phyloP scores from a whole-genome alignment of 176 grass and related monocot species.

The Puccinellia tenuiflora region DNA sequence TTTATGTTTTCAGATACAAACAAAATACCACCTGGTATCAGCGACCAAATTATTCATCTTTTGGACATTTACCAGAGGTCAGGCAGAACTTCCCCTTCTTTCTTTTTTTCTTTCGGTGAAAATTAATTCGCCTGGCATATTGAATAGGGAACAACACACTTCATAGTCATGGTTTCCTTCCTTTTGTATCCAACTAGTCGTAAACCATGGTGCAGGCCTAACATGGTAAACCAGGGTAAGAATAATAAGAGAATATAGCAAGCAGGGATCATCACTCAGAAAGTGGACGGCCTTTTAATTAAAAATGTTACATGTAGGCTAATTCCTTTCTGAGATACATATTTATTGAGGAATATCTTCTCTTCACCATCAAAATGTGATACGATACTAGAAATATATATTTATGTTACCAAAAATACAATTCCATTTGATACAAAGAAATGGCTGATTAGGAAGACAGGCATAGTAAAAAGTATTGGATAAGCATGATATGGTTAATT shows the following conservation, averaged over 20 bases:
- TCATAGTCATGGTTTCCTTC: not conserved
- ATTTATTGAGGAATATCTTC: not conserved
- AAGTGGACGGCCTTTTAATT: not conserved
- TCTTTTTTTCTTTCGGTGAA: not conserved
- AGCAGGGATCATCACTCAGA: not conserved
- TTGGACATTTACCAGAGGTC: constrained; percentile 3
- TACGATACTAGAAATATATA: not conserved
- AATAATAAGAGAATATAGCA: not conserved
- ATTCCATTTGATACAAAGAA: not conserved
- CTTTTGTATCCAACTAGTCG: not conserved
- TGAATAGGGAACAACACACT: not conserved
- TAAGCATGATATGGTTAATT: not conserved
- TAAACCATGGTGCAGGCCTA: not conserved
- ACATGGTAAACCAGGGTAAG: not conserved
- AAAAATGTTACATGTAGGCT: not conserved
- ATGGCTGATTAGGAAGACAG: not conserved
- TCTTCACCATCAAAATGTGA: not conserved
- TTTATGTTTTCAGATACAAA: constrained; percentile 4
- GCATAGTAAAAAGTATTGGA: not conserved
- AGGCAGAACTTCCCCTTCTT: not conserved
- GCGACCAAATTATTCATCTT: not conserved
- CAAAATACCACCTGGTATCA: not conserved
- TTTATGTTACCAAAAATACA: not conserved
- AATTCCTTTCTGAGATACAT: not conserved
- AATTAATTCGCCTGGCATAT: not conserved